Evolutionary conservation across 176 grass and related monocot species (phyloP).

Genomic region (Pharus latifolius): DNA sequence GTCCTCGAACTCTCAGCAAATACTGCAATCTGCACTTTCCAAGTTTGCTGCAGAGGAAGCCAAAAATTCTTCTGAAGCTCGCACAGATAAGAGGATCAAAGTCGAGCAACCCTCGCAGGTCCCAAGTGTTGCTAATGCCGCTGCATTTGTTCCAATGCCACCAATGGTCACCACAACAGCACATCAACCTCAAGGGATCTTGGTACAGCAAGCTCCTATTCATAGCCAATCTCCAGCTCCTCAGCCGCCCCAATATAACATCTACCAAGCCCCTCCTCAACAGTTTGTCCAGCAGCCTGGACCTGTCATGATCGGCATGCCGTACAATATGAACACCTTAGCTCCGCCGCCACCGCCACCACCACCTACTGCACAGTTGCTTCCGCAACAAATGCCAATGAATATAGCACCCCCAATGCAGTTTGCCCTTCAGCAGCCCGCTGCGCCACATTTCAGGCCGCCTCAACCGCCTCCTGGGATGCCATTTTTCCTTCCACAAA

Average conservation of each 20-base stretch:
- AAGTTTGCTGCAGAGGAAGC: conserved; percentile 80
- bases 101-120: conserved; percentile 25
- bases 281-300: conserved; percentile 66
- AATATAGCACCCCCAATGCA: conserved; percentile 36
- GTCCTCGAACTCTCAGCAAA: conserved; percentile 72
- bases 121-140: conserved; percentile 37
- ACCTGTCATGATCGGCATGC: conserved; percentile 54
- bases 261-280: conserved; percentile 41
- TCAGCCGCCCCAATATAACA: conserved; percentile 48
- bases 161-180: conserved; percentile 35
- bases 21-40: conserved; percentile 89
- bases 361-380: conserved; percentile 16
- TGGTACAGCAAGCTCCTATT: conserved; percentile 45
- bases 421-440: conserved; percentile 53
- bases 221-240: conserved; percentile 36
- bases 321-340: conserved; percentile 48
- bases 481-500: conserved; percentile 68
- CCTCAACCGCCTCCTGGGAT: conserved; percentile 72
- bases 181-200: conserved; percentile 54
- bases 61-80: conserved; percentile 38
- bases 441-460: conserved; percentile 44
- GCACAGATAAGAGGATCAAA: conserved; percentile 47
- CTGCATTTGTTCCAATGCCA: conserved; percentile 57
- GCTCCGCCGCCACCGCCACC: conserved; percentile 15
- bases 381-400: conserved; percentile 58